Evolutionary conservation across 2,329 filamentous ascomycete species (phyloP).

Genomic region (Nothophaeocryptopus gaeumannii): DNA sequence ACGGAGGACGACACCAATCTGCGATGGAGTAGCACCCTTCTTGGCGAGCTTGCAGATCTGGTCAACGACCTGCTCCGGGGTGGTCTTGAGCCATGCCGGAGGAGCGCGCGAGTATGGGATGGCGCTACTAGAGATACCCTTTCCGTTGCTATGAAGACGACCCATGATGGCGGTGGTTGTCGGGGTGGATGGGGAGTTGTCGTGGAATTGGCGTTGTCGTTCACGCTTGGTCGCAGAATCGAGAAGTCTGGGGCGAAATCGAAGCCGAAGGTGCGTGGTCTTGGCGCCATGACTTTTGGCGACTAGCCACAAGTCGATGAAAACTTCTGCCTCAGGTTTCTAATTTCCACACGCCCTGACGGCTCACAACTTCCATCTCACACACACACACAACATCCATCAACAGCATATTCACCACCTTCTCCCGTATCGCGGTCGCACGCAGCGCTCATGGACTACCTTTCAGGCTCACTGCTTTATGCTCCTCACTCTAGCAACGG

Average conservation of each 20-base stretch:
- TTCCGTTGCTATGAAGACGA: slow-evolving; percentile 98
- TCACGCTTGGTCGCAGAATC: slow-evolving; percentile 1
- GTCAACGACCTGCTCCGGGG: slow-evolving; percentile 95
- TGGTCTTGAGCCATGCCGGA: slow-evolving; percentile 97
- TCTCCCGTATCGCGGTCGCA: neutral
- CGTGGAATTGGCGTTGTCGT: slow-evolving; percentile 8
- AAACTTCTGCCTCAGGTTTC: neutral
- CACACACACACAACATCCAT: neutral
- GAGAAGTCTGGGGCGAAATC: neutral
- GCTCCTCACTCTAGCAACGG: no score
- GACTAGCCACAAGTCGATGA: neutral
- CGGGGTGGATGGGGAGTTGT: slow-evolving; percentile 24
- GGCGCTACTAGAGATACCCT: slow-evolving; percentile 95
- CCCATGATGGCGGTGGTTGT: slow-evolving; percentile 65
- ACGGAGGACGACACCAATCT: slow-evolving; percentile 98
- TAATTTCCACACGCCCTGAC: neutral
- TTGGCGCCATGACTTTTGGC: neutral
- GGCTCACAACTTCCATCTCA: neutral
- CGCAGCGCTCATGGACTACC: no score
- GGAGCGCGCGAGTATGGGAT: slow-evolving; percentile 93
- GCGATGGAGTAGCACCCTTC: slow-evolving; percentile 97
- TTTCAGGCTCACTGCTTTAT: no score
- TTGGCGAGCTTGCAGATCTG: slow-evolving; percentile 99
- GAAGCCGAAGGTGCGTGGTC: neutral
- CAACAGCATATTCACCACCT: neutral